Evolutionary conservation across 2,329 filamentous ascomycete species (phyloP).

Genomic region (Mariannaea elegans): DNA sequence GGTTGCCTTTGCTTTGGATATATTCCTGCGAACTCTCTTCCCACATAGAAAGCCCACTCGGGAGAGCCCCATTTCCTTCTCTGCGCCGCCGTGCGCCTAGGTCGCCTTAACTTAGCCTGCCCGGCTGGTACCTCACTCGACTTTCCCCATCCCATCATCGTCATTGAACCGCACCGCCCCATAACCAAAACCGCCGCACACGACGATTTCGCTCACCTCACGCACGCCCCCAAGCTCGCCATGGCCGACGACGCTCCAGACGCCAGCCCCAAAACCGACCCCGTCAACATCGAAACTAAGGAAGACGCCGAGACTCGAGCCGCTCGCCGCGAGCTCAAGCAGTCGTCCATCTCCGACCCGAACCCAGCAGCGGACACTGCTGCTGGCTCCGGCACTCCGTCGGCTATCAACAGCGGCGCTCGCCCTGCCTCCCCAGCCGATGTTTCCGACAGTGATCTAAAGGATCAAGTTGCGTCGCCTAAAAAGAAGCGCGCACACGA

Average conservation of each 20-base stretch:
- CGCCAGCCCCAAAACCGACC: conserved; percentile 51
- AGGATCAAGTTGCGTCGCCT: conserved; percentile 64
- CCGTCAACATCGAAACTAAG: conserved; percentile 47
- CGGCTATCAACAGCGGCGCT: conserved; percentile 36
- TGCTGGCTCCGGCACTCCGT: conserved; percentile 25
- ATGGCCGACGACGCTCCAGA: conserved; percentile 57
- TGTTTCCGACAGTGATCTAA: conserved; percentile 49
- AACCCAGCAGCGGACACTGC: conserved; percentile 48
- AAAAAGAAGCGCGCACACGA: conserved; percentile 74
- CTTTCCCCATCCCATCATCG: conserved; percentile 9
- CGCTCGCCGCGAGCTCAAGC: conserved; percentile 70
- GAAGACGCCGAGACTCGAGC: conserved; percentile 73
- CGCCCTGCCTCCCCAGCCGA: conserved; percentile 46
- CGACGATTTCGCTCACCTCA: conserved; percentile 10
- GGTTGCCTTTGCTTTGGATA: too few species aligned
- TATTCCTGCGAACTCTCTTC: too few species aligned
- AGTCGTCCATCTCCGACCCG: conserved; percentile 68
- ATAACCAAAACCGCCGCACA: background rate
- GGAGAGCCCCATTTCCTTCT: conserved; percentile 13
- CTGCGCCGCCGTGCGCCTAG: conserved; percentile 8
- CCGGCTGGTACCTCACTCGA: background rate
- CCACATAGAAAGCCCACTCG: conserved; percentile 3
- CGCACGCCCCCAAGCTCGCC: conserved; percentile 32
- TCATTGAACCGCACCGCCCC: conserved; percentile 6
- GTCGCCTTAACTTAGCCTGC: conserved; percentile 5